phyloP scores from a whole-genome alignment of 2,329 filamentous ascomycete species.

The Fusarium nisikadoi region DNA sequence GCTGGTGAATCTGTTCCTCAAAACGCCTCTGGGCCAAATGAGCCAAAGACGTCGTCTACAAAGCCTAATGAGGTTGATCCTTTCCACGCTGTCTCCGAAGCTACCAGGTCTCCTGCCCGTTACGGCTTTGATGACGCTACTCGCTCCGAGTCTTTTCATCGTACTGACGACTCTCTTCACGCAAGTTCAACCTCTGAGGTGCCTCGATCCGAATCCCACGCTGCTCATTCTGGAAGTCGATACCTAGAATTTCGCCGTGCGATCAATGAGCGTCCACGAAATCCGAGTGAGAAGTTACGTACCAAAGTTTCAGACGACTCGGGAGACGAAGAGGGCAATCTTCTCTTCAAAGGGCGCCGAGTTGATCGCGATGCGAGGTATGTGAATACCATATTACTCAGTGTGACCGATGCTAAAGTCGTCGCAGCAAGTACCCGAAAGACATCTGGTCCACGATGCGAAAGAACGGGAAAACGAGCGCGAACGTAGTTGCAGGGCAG shows the following conservation, averaged over 20 bases:
- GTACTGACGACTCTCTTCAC: constrained; percentile 35
- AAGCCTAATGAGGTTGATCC: constrained; percentile 26
- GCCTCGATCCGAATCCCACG: constrained; percentile 40
- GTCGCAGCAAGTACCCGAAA: constrained; percentile 53
- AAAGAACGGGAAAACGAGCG: constrained; percentile 63
- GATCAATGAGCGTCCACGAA: constrained; percentile 24
- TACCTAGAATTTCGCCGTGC: constrained; percentile 44
- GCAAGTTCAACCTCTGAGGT: constrained; percentile 35
- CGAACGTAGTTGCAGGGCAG: constrained; percentile 57
- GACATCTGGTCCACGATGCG: constrained; percentile 63
- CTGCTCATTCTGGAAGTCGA: constrained; percentile 39
- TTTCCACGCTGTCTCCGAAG: constrained; percentile 28
- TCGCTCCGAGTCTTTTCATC: constrained; percentile 48
- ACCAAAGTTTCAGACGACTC: constrained; percentile 29
- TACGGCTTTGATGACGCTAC: constrained; percentile 44
- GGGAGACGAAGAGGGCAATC: constrained; percentile 48
- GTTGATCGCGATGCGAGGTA: constrained; percentile 47
- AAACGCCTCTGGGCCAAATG: neutral
- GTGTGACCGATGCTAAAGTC: constrained; percentile 21
- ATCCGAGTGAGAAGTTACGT: constrained; percentile 15
- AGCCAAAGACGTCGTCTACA: neutral
- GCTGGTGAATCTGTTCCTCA: neutral
- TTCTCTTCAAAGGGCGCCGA: constrained; percentile 54
- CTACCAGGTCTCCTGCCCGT: constrained; percentile 28
- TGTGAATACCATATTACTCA: constrained; percentile 14